Conservation (phyloP, 2,329 filamentous ascomycete species). For the Pezicula neosporulosa region DNA sequence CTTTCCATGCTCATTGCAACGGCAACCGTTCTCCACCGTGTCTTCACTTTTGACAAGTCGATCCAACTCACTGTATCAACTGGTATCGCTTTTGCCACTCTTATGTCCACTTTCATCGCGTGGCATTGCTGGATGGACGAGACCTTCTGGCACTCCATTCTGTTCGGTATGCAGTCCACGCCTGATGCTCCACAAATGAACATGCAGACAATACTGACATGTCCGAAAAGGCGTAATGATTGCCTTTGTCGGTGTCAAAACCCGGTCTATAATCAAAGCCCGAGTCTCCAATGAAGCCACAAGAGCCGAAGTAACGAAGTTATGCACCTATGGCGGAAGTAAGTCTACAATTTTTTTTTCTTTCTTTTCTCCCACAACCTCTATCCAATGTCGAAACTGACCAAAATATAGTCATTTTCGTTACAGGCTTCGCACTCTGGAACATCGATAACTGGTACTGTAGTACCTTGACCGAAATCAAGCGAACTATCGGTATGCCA, state of each 20-base stretch:
- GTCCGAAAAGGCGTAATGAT: constrained; percentile 18
- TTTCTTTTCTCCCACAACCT: too few species aligned
- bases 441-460: constrained; percentile 54
- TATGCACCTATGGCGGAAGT: constrained; percentile 22
- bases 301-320: constrained; percentile 17
- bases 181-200: too few species aligned
- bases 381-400: neutral
- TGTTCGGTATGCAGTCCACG: constrained; percentile 16
- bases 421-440: constrained; percentile 50
- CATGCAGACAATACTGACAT: neutral
- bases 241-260: constrained; percentile 18
- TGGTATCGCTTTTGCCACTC: constrained; percentile 36
- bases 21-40: constrained; percentile 47
- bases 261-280: constrained; percentile 21
- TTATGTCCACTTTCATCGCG: constrained; percentile 39
- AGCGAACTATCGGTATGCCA: constrained; percentile 46
- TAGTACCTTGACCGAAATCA: constrained; percentile 39
- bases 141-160: constrained; percentile 18
- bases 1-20: constrained; percentile 52
- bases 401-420: constrained; percentile 27
- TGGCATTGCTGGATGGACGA: constrained; percentile 26
- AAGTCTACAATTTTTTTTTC: neutral
- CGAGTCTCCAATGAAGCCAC: constrained; percentile 19
- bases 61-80: constrained; percentile 34
- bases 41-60: constrained; percentile 40